Evolutionary conservation across 108 stramenopile species (phyloP), one percentile per base, ranked within the genome.

Genomic region (Bacterosira constricta): DNA sequence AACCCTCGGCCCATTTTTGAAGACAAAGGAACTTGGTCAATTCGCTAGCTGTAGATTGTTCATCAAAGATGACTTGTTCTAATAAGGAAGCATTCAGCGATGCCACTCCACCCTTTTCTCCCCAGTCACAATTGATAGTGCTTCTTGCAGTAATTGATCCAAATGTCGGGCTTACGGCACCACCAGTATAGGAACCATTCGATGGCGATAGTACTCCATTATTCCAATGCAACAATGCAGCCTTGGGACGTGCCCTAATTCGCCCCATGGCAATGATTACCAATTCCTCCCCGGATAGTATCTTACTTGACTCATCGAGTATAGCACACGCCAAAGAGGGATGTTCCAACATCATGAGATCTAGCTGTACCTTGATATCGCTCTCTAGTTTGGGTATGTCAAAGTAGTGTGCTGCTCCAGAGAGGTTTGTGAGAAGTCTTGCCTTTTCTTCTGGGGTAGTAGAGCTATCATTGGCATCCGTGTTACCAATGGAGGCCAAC

Each of bases 251-350:
- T 36, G 67, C 68, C 18, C 68, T 51, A 30, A 77, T 77, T 61
- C 69, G 63, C 23, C 64, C 68, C 69, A 70, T 34, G 17, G 77
- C 62, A 20, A 64, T 18, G 30, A 35, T 17, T 26, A 53, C 45
- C 42, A 77, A 36, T 64, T 77, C 69, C 63, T 77, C 77, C 30
- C 59, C 70, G 15, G 70, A 53, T 7, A 63, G 60, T 20, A 77
- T 69, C 39, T 57, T 77, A 39, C 63, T 70, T 8, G 66, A 73
- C 36, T 80, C 79, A 55, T 80, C 79, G 29, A 80, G 56, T 25
- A 80, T 38, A n/a, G 71, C 79, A 41, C 79, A 80, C 31, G 79
- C 79, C 26, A 80, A 57, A 18, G 79, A 74, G 6, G 79, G 79
- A 60, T 59, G 46, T 10, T 37, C 5, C 31, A 37, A n/a, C 77